Base-by-base conservation (phyloP, 192 early-diverging fungal genomes). In the Coemansia sp. region DNA sequence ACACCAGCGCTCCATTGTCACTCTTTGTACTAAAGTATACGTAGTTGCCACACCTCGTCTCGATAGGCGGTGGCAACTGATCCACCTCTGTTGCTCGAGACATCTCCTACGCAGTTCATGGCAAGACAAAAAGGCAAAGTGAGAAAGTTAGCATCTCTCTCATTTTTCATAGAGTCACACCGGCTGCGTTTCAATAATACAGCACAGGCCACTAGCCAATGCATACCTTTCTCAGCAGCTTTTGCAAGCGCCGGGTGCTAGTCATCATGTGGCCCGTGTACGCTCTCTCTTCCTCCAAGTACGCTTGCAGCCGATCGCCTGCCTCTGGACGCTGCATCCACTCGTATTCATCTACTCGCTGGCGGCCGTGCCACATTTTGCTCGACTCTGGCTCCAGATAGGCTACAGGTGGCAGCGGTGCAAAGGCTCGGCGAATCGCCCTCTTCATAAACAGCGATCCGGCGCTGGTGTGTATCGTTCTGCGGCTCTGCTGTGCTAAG, bases 281-380 rank as follows among this genome's bases (percentile, higher is more conserved):
- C n/a, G n/a, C 25, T 6, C 57, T 66, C 47, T 82, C 79, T 13
- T 64, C 43, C 1, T 64, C 45, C 12, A 82, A 47, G 34, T 82
- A 82, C 11, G 48, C 45, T 7, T 20, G 43, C 36, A 82, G 71
- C 34, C 41, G 67, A 18, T 16, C 12, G 6, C 34, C 42, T 33
- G 36, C 33, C 59, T 73, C 48, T 7, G 70, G 67, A 4, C 53
- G 59, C 38, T 82, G 79, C 75, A 82, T 76, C 79, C 79, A 82
- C 14, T 68, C 59, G 35, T 73, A 82, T 34, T 76, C 74, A 35
- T 82, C 79, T 1, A 18, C n/a, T 23, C 79, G 79, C 10, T 36
- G 39, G 35, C 21, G 38, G 6, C 71, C 71, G 6, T 82, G 73
- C 70, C 75, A 74, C 14, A n/a, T n/a, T 7, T 35, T 56, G 31